Evolutionary conservation across 495 filamentous ascomycete genomes (phyloP).

Genomic region (Hypoxylon lienhwacheense): DNA sequence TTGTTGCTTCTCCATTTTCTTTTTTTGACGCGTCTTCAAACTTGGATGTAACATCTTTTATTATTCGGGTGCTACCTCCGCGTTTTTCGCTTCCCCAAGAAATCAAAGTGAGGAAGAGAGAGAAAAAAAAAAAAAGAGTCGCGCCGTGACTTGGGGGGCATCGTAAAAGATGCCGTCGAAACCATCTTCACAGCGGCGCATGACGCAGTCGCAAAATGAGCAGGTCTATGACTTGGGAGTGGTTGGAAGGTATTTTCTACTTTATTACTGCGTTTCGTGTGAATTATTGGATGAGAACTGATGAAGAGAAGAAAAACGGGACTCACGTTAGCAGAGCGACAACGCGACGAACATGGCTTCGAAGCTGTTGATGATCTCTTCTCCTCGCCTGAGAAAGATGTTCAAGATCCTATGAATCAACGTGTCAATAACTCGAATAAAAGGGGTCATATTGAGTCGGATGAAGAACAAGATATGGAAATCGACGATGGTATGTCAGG

Average conservation of each 20-base stretch:
- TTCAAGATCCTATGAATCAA: constrained; percentile 36
- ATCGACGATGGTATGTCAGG: constrained; percentile 38
- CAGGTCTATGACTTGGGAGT: constrained; percentile 54
- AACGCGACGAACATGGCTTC: constrained; percentile 89
- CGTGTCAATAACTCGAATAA: constrained; percentile 35
- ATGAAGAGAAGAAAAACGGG: constrained; percentile 68
- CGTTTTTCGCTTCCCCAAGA: too few species aligned
- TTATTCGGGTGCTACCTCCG: too few species aligned
- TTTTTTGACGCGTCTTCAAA: constrained; percentile 2
- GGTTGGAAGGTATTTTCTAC: constrained; percentile 48
- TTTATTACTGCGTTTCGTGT: constrained; percentile 4
- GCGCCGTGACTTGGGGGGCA: too few species aligned
- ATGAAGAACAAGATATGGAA: constrained; percentile 43
- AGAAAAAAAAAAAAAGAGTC: too few species aligned
- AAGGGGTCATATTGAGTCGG: constrained; percentile 8
- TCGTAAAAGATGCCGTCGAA: constrained; percentile 31
- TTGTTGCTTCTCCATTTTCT: constrained; percentile 9
- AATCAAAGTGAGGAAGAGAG: too few species aligned
- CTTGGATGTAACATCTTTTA: constrained; percentile 11
- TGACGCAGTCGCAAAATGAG: constrained; percentile 44
- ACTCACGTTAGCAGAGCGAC: constrained; percentile 75
- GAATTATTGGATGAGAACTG: constrained; percentile 1
- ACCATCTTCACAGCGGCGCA: constrained; percentile 44
- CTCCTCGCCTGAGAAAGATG: constrained; percentile 76
- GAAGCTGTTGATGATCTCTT: constrained; percentile 84